Conservation (phyloP, 1,139 yeast genomes). For the Geotrichum bryndzae region DNA sequence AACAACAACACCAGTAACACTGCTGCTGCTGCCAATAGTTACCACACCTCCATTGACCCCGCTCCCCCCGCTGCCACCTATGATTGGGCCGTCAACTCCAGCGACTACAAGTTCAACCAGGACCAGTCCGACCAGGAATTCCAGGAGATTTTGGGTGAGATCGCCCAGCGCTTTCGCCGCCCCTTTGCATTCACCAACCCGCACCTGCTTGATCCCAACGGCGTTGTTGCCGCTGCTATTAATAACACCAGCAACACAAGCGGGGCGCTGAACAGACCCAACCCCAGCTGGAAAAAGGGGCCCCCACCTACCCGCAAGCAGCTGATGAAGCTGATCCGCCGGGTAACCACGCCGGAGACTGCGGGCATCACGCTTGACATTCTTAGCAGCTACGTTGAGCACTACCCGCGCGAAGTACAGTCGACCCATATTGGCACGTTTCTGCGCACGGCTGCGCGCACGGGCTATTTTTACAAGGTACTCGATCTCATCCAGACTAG, state of each 20-base stretch:
- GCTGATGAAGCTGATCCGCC: constrained; percentile 14
- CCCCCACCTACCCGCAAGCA: constrained; percentile 15
- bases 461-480: constrained; percentile 13
- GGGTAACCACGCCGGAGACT: constrained; percentile 9
- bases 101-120: constrained; percentile 4
- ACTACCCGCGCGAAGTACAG: constrained; percentile 15
- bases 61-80: constrained; percentile 1
- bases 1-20: constrained; percentile 1
- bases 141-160: constrained; percentile 10
- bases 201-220: neutral
- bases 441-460: constrained; percentile 15
- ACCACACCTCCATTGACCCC: neutral
- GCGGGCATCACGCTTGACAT: constrained; percentile 11
- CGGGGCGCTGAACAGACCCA: constrained; percentile 5
- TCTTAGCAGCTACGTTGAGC: constrained; percentile 10
- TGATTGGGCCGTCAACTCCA: constrained; percentile 13
- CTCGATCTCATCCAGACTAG: constrained; percentile 13
- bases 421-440: constrained; percentile 14
- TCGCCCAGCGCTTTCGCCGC: constrained; percentile 15
- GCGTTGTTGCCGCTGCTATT: neutral
- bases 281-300: constrained; percentile 13
- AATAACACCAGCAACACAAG: constrained; percentile 13
- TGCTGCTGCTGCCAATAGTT: neutral
- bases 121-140: constrained; percentile 13
- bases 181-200: constrained; percentile 11